Evolutionary conservation across 768 basidiomycete species (phyloP), one percentile per base, ranked within the genome.

Genomic region (Podaxis sp.): DNA sequence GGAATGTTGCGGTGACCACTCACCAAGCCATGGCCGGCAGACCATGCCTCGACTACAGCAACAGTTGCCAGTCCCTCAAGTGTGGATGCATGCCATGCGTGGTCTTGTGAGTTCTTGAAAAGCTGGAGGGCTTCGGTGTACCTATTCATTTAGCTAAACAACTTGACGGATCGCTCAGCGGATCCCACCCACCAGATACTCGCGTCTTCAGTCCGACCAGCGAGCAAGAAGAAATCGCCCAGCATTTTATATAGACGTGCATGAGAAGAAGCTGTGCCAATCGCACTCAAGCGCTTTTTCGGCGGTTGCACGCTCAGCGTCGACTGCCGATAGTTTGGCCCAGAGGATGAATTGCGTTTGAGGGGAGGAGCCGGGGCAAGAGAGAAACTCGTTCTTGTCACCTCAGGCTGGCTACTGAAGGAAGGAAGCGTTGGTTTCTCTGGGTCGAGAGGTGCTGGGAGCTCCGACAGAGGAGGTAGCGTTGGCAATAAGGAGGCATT

Each of bases 41-140:
- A 82, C 94, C 95, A 98, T 7, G 90, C 88, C 63, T 96, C 94
- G 19, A 97, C 79, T 11, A 96, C 79, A 8, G 86, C 81, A 30
- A 90, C 80, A 2, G 90, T 91, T 1, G 90, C 92, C 68, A 95
- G 73, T 3, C 94, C 93, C 77, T 99, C 97, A 51, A 93, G 77
- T 0, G 89, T 87, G 12, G 90, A 87, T 0, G 93, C 96, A 72
- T 95, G 90, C 96, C 96, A 99, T 28, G 91, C 80, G 24, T 84
- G 75, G 73, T 98, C 96, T 60, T 87, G 85, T 7, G 86, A 81
- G 1, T 80, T 79, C 73, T 89, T 92, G 68, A 94, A 87, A n/a
- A 92, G 72, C 36, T 82, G 82, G 17, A 94, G 76, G 12, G 95
- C 90, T 77, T 99, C 95, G 57, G 86, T 84, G 74, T 95, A 99